Evolutionary conservation across 2,329 filamentous ascomycete species (phyloP), one percentile per base, ranked within the genome.

Genomic region (Fusarium brachygibbosum): DNA sequence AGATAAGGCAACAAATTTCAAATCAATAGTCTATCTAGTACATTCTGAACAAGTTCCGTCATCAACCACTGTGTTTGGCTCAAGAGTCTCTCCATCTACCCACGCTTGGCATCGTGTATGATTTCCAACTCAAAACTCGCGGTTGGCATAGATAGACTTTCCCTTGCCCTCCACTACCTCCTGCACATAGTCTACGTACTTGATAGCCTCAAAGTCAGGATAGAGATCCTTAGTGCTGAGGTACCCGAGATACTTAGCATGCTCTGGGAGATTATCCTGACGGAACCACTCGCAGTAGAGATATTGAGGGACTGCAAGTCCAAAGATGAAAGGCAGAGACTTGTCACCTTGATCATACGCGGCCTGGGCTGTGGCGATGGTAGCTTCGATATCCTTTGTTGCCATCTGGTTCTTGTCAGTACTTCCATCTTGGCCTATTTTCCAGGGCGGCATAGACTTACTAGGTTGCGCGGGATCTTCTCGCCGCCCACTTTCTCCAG

Each of bases 401-500:
- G 46, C 35, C 11, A 70, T 41, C 67, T 70, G 29, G 8, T 17
- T n/a, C 7, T 5, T 23, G 46, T 66, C 14, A 63, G 44, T 31
- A 6, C 23, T 12, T 17, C 2, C 3, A 6, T 25, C 9, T 3
- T 5, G 2, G 14, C 16, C 9, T 19, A 21, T 17, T 0, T 6
- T 3, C 3, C 21, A 1, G 3, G 12, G 25, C 3, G 10, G 17
- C 16, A 14, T 14, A n/a, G 12, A 35, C 58, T 51, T 31, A 74
- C 70, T 14, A 53, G 40, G 28, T 59, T 61, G 7, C 60, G 56
- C n/a, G 78, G 68, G 6, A 85, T 62, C 63, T 80, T 82, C 71
- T 88, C 86, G 6, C 84, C 85, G 44, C 78, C 82, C 28, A 84
- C 61, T 40, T 80, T 76, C 68, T 87, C 85, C 31, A 87, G 67